Conservation (phyloP, 495 filamentous ascomycete genomes). For the Astrothelium subdiscretum region DNA sequence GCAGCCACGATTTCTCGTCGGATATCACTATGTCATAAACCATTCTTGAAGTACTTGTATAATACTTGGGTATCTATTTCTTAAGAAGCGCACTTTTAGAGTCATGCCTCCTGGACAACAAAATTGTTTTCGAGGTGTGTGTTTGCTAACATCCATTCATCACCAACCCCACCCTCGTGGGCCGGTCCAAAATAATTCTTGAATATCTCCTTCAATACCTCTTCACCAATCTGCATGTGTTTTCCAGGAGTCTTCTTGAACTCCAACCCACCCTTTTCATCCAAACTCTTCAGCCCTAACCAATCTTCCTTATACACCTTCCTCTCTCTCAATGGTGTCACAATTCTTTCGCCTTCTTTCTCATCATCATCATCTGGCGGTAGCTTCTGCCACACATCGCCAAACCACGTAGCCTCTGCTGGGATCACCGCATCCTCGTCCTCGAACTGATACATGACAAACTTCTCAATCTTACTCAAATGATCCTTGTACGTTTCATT, state of each 20-base stretch:
- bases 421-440: slow-evolving; percentile 80
- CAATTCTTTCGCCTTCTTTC: slow-evolving; percentile 50
- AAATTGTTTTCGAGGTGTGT: background rate
- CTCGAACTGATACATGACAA: slow-evolving; percentile 84
- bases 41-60: too few species aligned
- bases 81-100: too few species aligned
- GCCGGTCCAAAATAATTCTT: slow-evolving; percentile 55
- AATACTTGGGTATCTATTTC: too few species aligned
- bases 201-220: slow-evolving; percentile 55
- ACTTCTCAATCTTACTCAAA: slow-evolving; percentile 56
- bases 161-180: background rate
- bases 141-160: too few species aligned
- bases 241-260: slow-evolving; percentile 59
- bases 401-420: slow-evolving; percentile 86
- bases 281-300: slow-evolving; percentile 74
- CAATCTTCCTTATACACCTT: slow-evolving; percentile 83
- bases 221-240: slow-evolving; percentile 75
- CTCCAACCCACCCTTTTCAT: slow-evolving; percentile 64
- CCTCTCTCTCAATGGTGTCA: slow-evolving; percentile 58
- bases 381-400: slow-evolving; percentile 43
- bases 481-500: slow-evolving; percentile 64
- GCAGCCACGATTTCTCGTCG: too few species aligned
- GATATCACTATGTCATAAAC: too few species aligned
- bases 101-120: background rate
- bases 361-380: background rate